Conservation (phyloP, 148 eudicot species). For the Vaccinium vitisidaea region DNA sequence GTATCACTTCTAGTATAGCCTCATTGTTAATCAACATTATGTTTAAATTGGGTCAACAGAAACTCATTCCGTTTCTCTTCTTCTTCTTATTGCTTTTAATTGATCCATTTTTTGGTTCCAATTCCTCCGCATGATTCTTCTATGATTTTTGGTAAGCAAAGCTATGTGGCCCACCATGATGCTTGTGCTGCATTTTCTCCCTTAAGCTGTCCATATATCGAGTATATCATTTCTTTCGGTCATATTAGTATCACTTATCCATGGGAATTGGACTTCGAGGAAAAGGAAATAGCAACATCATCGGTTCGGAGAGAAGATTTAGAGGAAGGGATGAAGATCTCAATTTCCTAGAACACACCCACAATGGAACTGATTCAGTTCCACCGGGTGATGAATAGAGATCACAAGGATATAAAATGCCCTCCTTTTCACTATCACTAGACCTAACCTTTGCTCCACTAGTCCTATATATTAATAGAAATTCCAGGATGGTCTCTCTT, state of each 20-base stretch:
- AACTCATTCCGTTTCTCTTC: not conserved
- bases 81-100: not conserved
- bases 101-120: not conserved
- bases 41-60: not conserved
- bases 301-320: too few relatives aligned
- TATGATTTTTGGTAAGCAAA: not conserved
- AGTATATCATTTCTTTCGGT: not conserved
- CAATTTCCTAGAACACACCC: too few relatives aligned
- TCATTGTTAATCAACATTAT: too few relatives aligned
- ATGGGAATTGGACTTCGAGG: not conserved
- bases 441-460: not conserved
- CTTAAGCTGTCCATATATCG: not conserved
- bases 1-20: too few relatives aligned
- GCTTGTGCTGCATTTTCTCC: not conserved
- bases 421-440: too few relatives aligned
- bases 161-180: not conserved
- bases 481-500: not conserved
- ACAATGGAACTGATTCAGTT: too few relatives aligned
- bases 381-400: too few relatives aligned
- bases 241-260: not conserved
- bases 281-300: too few relatives aligned
- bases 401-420: too few relatives aligned
- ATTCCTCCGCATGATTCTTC: not conserved
- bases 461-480: too few relatives aligned
- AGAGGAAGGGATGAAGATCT: too few relatives aligned